Evolutionary conservation across 1,139 yeast species (phyloP).

Genomic region (Taiozyma onychis): DNA sequence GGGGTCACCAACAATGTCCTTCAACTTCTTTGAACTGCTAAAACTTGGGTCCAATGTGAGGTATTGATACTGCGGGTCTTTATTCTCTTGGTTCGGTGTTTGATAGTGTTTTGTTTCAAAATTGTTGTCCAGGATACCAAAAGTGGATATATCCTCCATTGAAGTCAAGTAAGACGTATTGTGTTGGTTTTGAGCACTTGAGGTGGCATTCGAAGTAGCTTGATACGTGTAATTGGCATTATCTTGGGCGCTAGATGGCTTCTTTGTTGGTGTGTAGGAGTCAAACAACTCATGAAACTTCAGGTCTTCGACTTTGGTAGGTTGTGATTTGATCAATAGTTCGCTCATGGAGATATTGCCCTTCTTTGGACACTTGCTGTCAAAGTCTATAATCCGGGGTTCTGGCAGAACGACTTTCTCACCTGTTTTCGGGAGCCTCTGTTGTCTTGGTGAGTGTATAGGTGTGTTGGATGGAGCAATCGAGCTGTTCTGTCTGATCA

Average conservation of each 20-base stretch:
- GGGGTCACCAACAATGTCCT: background rate
- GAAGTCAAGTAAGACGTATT: background rate
- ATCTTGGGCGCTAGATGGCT: background rate
- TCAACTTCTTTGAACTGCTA: background rate
- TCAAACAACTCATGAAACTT: background rate
- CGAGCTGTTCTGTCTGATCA: background rate
- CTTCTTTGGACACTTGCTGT: background rate
- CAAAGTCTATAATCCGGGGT: background rate
- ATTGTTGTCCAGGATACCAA: slow-evolving; percentile 2
- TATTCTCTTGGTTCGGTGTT: background rate
- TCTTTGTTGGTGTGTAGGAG: background rate
- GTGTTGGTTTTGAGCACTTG: background rate
- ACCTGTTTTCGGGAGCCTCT: background rate
- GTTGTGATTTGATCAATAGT: background rate
- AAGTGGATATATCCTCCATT: slow-evolving; percentile 6
- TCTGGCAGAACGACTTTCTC: background rate
- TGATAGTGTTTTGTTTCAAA: background rate
- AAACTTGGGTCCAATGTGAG: background rate
- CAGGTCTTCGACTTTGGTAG: background rate
- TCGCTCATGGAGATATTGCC: background rate
- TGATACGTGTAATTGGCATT: slow-evolving; percentile 5
- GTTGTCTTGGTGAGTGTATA: slow-evolving; percentile 3
- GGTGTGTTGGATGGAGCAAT: slow-evolving; percentile 14
- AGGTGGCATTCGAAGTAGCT: background rate
- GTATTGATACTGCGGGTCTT: background rate